Evolutionary conservation across 2,329 filamentous ascomycete genomes (phyloP).

Genomic region (Huntiella moniliformis): DNA sequence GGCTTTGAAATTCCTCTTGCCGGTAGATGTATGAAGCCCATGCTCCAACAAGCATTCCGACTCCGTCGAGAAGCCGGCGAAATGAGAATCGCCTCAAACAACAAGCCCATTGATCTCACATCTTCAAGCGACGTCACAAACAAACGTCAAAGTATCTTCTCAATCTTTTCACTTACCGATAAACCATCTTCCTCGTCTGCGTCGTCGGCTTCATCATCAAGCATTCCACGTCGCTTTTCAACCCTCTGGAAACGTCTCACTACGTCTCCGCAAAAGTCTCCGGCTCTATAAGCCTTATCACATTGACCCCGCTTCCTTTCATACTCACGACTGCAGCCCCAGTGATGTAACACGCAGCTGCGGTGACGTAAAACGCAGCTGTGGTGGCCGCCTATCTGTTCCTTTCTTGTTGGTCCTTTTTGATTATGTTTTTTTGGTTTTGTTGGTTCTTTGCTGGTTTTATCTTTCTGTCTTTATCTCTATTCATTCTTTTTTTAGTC

Average conservation of each 20-base stretch:
- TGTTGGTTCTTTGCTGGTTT: not conserved
- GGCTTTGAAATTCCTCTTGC: constrained; percentile 18
- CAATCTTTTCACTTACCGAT: too few species aligned
- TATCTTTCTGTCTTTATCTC: not conserved
- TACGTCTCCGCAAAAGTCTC: not conserved
- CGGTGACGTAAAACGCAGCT: not conserved
- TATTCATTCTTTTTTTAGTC: not conserved
- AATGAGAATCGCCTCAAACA: not conserved
- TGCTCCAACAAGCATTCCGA: constrained; percentile 9
- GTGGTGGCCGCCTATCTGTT: not conserved
- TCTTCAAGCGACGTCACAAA: too few species aligned
- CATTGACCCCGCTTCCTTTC: not conserved
- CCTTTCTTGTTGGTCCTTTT: not conserved
- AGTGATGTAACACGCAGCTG: not conserved
- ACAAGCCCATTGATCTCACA: too few species aligned
- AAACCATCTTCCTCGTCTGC: not conserved
- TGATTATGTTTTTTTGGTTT: not conserved
- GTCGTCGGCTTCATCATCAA: not conserved
- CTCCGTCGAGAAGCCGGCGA: constrained; percentile 9
- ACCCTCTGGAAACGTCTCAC: not conserved
- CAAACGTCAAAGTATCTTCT: too few species aligned
- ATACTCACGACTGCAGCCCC: not conserved
- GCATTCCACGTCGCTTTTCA: not conserved
- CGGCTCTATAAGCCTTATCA: too few species aligned
- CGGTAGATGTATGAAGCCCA: constrained; percentile 11